Evolutionary conservation across 345 rosid species (phyloP).

Genomic region (Salix exigua): DNA sequence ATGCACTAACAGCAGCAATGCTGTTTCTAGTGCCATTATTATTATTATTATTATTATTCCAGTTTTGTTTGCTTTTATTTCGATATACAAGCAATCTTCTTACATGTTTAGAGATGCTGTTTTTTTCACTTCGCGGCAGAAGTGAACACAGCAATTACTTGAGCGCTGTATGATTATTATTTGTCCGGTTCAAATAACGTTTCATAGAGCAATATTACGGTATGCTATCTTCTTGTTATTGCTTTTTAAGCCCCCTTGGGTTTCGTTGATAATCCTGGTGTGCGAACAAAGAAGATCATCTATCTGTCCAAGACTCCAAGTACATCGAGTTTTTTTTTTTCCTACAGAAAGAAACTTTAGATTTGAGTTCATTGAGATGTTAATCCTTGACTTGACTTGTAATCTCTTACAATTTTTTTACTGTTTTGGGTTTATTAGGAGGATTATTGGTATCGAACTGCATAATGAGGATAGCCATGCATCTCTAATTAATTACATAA

Average conservation of each 20-base stretch:
- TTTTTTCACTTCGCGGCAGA: neutral
- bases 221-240: neutral
- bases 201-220: neutral
- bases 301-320: neutral
- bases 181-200: neutral
- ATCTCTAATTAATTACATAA: too few species aligned
- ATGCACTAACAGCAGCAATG: neutral
- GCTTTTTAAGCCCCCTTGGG: neutral
- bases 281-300: neutral
- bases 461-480: too few species aligned
- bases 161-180: neutral
- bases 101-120: neutral
- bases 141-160: neutral
- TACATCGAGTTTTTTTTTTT: neutral
- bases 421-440: too few species aligned
- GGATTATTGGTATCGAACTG: too few species aligned
- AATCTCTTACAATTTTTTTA: too few species aligned
- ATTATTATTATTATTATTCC: neutral
- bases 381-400: neutral
- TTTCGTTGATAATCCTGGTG: neutral
- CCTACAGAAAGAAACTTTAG: neutral
- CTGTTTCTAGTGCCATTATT: neutral
- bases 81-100: neutral
- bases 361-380: neutral
- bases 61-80: too few species aligned